A percentile compares a stretch with the other conserved stretches of the same genome.
phyloP scores from a whole-genome alignment of 2,329 filamentous ascomycete species.

The Monilinia laxa region DNA sequence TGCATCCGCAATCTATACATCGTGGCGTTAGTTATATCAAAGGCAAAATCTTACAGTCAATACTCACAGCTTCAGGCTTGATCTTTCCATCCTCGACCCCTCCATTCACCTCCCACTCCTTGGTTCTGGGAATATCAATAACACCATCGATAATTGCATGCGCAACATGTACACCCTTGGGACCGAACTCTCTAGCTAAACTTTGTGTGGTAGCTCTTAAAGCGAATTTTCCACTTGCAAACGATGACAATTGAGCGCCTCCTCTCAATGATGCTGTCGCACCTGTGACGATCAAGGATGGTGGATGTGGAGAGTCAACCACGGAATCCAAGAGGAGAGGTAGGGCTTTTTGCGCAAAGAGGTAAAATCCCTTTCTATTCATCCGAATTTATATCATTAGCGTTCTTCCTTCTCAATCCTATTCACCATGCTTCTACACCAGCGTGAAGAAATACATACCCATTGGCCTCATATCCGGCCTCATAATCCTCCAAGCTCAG shows the following conservation, averaged over 20 bases:
- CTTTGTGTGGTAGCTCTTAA: constrained; percentile 71
- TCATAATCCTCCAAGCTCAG: constrained; percentile 52
- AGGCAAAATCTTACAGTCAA: neutral
- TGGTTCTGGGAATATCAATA: constrained; percentile 76
- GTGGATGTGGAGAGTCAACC: constrained; percentile 58
- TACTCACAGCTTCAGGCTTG: constrained; percentile 68
- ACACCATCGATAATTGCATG: constrained; percentile 82
- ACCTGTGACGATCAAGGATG: constrained; percentile 81
- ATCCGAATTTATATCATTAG: constrained; percentile 10
- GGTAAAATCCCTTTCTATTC: constrained; percentile 59
- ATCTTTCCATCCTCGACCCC: constrained; percentile 62
- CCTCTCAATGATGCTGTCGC: constrained; percentile 79
- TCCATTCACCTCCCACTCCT: constrained; percentile 49
- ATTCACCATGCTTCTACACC: neutral
- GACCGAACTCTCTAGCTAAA: constrained; percentile 79
- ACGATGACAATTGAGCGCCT: constrained; percentile 65
- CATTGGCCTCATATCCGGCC: constrained; percentile 47
- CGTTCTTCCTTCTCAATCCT: too few species aligned
- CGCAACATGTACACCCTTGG: constrained; percentile 78
- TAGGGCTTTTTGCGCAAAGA: constrained; percentile 70
- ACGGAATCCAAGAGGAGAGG: constrained; percentile 68
- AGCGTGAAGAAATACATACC: constrained; percentile 44
- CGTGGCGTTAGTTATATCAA: neutral
- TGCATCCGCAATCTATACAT: constrained; percentile 74
- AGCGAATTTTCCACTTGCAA: constrained; percentile 80